Evolutionary conservation across 208 protist genomes (phyloP).

Genomic region (Porcisia hertigi): DNA sequence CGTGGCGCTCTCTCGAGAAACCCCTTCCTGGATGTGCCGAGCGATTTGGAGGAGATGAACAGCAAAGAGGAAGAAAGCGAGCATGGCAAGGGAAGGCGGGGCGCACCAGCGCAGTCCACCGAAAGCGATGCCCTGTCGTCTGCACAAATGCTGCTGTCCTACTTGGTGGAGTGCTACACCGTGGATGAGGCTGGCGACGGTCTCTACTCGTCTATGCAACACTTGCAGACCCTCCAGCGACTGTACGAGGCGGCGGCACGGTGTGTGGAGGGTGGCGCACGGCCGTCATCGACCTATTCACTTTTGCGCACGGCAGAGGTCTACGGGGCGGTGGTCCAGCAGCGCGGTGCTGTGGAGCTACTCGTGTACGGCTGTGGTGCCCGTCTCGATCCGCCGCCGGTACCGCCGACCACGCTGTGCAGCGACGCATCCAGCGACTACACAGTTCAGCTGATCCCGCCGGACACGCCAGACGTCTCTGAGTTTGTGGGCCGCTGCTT

Average conservation of each 20-base stretch:
- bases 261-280: conserved; percentile 1
- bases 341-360: conserved; percentile 65
- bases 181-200: conserved; percentile 68
- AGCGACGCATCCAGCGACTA: conserved; percentile 6
- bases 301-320: conserved; percentile 35
- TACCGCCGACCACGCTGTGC: neutral
- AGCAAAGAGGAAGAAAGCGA: neutral
- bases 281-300: conserved; percentile 16
- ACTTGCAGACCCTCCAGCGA: conserved; percentile 13
- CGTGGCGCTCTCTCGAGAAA: conserved; percentile 4
- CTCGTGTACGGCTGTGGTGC: conserved; percentile 45
- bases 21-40: neutral
- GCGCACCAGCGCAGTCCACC: neutral
- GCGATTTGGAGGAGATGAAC: neutral
- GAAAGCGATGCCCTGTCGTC: neutral
- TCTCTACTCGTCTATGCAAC: conserved; percentile 34
- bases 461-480: neutral
- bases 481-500: conserved; percentile 9
- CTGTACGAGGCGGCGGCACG: conserved; percentile 16
- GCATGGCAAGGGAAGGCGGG: neutral
- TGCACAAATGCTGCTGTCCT: conserved; percentile 31
- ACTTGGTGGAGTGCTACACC: conserved; percentile 48
- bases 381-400: conserved; percentile 11
- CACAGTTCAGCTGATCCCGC: conserved; percentile 17
- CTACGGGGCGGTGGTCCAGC: conserved; percentile 52